These are phyloP conservation scores for Heterobasidion occidentale DNA, from an alignment of 1,284 basidiomycete genomes.

Conservation along the genomic window DNA sequence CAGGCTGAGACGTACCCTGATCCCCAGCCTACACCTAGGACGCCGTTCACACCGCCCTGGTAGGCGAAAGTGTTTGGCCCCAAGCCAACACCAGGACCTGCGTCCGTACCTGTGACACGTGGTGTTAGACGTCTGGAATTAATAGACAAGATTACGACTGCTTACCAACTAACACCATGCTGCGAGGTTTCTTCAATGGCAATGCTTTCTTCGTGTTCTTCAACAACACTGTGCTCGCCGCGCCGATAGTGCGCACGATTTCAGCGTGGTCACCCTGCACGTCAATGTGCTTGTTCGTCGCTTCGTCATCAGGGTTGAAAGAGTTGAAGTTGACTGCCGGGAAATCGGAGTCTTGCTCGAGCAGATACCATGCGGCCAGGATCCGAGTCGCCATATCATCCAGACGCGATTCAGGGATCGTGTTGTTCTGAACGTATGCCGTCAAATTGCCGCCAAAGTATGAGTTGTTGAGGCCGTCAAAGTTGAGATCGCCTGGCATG, in stretches of 20 bases:
- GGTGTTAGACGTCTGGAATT: background rate
- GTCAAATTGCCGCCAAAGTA: constrained; percentile 24
- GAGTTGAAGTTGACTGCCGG: constrained; percentile 55
- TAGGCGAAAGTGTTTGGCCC: background rate
- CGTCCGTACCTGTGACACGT: background rate
- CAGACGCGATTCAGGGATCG: constrained; percentile 28
- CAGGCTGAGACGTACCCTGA: constrained; percentile 29
- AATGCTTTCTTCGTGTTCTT: constrained; percentile 68
- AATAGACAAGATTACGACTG: background rate
- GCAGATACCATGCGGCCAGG: constrained; percentile 49
- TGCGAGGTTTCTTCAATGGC: constrained; percentile 57
- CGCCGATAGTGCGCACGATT: constrained; percentile 68
- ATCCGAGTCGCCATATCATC: constrained; percentile 33
- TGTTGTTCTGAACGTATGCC: constrained; percentile 33
- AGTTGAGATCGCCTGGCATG: constrained; percentile 66
- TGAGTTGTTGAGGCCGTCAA: constrained; percentile 38
- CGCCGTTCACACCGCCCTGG: constrained; percentile 31
- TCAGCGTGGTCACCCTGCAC: constrained; percentile 71
- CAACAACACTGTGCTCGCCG: constrained; percentile 71
- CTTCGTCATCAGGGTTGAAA: constrained; percentile 41
- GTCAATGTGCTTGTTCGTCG: constrained; percentile 60
- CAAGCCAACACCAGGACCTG: background rate
- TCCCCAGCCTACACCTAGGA: constrained; percentile 60
- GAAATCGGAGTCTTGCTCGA: constrained; percentile 58
- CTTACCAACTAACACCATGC: constrained; percentile 48